A percentile compares a stretch with the other conserved stretches of the same genome.
Evolutionary conservation across 495 filamentous ascomycete species (phyloP).

Genomic region (Lindgomyces ingoldianus): DNA sequence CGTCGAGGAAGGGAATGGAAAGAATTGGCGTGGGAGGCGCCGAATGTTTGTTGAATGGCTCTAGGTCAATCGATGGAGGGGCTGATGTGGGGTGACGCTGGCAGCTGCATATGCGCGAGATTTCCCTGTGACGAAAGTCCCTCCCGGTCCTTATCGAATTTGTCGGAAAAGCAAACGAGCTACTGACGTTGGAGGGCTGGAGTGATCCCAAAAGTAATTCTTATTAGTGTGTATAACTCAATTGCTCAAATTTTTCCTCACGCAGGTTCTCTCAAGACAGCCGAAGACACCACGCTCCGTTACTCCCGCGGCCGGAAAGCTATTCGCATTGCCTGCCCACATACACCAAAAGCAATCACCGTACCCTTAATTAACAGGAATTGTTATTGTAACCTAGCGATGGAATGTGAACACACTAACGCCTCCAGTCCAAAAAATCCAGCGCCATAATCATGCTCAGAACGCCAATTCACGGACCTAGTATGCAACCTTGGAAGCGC

Average conservation of each 20-base stretch:
- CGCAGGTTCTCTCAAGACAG: background rate
- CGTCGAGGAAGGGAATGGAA: slow-evolving; percentile 3
- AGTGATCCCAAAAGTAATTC: slow-evolving; percentile 3
- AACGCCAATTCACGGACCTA: slow-evolving; percentile 8
- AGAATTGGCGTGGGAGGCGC: slow-evolving; percentile 14
- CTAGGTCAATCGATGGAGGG: slow-evolving; percentile 18
- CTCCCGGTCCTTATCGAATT: slow-evolving; percentile 18
- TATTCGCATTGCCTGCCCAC: background rate
- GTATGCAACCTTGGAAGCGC: slow-evolving; percentile 3
- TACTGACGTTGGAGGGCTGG: background rate
- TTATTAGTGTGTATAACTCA: background rate
- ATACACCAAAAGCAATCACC: background rate
- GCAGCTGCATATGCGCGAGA: background rate
- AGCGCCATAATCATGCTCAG: slow-evolving; percentile 23
- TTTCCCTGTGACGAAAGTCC: background rate
- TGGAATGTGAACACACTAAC: slow-evolving; percentile 2
- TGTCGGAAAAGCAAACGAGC: slow-evolving; percentile 21
- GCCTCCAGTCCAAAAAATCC: background rate
- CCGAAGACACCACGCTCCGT: background rate
- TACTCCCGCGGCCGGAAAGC: slow-evolving; percentile 28
- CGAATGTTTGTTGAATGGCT: slow-evolving; percentile 23
- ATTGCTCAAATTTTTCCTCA: background rate
- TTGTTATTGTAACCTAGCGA: slow-evolving; percentile 8
- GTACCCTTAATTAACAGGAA: background rate
- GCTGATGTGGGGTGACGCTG: slow-evolving; percentile 26